These are phyloP conservation scores for Aegilops speltoides DNA, from an alignment of 176 grass and related monocot species.

Conservation along the genomic window DNA sequence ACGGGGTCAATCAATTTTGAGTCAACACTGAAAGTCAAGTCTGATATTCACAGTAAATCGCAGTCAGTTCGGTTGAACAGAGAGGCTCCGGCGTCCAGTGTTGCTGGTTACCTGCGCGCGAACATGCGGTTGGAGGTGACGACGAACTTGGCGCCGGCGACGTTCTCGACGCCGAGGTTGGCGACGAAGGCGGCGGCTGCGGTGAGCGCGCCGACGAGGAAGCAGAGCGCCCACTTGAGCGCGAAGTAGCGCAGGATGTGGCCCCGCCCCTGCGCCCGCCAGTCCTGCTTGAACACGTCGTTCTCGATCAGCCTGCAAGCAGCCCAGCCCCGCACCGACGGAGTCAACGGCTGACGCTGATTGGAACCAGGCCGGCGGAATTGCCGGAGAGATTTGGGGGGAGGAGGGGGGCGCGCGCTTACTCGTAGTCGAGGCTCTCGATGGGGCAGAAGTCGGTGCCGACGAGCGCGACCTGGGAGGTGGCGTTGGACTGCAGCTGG, in stretches of 20 bases:
- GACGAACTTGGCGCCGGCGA: conserved; percentile 86
- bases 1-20: conserved; percentile 1
- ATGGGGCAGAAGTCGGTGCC: conserved; percentile 75
- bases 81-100: not conserved
- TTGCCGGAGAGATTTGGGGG: not conserved
- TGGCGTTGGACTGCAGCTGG: conserved; percentile 58
- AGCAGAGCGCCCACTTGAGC: conserved; percentile 89
- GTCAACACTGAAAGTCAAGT: not conserved
- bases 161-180: conserved; percentile 92
- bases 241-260: conserved; percentile 72
- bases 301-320: conserved; percentile 79
- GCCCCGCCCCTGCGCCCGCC: conserved; percentile 50
- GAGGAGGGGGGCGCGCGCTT: not conserved
- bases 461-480: conserved; percentile 87
- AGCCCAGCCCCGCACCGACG: no score
- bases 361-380: not conserved
- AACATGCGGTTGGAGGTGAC: conserved; percentile 87
- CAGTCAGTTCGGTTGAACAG: not conserved
- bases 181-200: conserved; percentile 64
- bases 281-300: conserved; percentile 93
- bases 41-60: not conserved
- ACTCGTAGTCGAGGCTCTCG: conserved; percentile 98
- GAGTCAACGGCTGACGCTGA: not conserved
- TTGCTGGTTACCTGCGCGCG: conserved; percentile 44
- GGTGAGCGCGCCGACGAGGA: conserved; percentile 62